A percentile compares a stretch with the other conserved stretches of the same genome.
phyloP scores from a whole-genome alignment of 208 protist genomes.

The Trypanosoma cruzi region DNA sequence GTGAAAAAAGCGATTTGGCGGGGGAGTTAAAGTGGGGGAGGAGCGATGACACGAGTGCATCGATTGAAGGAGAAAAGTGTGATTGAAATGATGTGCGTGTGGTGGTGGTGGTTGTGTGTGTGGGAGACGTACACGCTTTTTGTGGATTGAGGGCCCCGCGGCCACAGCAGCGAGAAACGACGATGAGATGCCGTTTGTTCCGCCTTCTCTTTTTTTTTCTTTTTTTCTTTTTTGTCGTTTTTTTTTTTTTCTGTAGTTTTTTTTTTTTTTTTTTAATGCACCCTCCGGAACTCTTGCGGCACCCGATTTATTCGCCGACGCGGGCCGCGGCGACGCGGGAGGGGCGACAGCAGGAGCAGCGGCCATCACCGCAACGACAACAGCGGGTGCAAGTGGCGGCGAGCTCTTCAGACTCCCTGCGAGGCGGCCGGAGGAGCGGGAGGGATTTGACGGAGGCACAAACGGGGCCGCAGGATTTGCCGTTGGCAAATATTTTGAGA shows the following conservation, averaged over 20 bases:
- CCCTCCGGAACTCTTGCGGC: not conserved
- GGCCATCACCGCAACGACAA: not conserved
- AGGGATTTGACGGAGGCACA: not conserved
- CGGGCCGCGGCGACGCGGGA: no score
- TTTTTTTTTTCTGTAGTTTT: slow-evolving; percentile 5
- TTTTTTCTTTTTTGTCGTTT: slow-evolving; percentile 15
- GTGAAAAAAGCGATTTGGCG: no score
- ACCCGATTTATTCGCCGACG: not conserved
- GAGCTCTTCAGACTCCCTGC: not conserved
- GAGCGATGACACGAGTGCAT: no score
- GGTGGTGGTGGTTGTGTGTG: no score
- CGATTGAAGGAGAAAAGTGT: no score
- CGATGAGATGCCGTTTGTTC: no score
- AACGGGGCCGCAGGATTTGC: not conserved
- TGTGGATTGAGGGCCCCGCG: no score
- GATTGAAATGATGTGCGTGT: no score
- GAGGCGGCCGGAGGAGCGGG: not conserved
- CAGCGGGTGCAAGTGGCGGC: no score
- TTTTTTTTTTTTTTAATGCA: not conserved
- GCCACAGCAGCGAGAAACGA: not conserved
- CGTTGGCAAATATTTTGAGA: not conserved
- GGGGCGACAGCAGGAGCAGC: not conserved
- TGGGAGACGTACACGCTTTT: no score
- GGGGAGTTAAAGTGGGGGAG: no score
- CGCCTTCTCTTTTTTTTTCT: not conserved